A percentile compares a stretch with the other conserved stretches of the same genome.
phyloP scores from a whole-genome alignment of 164 flowering plant species.

The Chimonanthus salicifolius region DNA sequence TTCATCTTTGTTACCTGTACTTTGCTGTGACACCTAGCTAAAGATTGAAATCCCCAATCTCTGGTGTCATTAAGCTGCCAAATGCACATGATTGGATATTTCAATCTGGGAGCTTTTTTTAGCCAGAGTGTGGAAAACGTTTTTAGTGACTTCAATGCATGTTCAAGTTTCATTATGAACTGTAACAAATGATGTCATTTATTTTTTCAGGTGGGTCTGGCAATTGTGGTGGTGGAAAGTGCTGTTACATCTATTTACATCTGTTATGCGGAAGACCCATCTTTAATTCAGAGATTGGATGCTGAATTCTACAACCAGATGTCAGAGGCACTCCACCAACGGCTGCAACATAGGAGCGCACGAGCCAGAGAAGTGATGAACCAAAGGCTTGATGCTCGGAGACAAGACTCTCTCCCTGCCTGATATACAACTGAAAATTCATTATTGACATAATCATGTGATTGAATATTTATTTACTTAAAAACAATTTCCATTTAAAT shows the following conservation, averaged over 20 bases:
- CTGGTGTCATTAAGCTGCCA: too few species aligned
- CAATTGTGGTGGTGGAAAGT: slow-evolving; percentile 89
- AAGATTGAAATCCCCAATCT: too few species aligned
- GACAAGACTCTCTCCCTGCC: slow-evolving; percentile 26
- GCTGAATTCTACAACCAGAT: slow-evolving; percentile 75
- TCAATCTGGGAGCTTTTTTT: too few species aligned
- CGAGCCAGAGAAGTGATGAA: slow-evolving; percentile 63
- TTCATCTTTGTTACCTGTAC: too few species aligned
- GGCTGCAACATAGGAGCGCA: slow-evolving; percentile 85
- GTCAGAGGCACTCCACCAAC: slow-evolving; percentile 80
- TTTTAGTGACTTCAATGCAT: too few species aligned
- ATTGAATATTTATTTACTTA: not conserved
- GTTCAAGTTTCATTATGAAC: too few species aligned
- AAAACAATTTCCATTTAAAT: not conserved
- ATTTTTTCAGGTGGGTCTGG: slow-evolving; percentile 73
- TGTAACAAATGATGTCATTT: not conserved
- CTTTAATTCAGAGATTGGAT: slow-evolving; percentile 84
- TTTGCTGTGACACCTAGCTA: too few species aligned
- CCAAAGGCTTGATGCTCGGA: slow-evolving; percentile 35
- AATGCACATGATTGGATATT: too few species aligned
- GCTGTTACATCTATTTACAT: slow-evolving; percentile 95
- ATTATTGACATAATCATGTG: not conserved
- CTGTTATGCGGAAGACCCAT: slow-evolving; percentile 93
- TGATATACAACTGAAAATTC: slow-evolving; percentile 13
- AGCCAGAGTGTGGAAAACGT: too few species aligned